phyloP scores from a whole-genome alignment of 495 filamentous ascomycete species.

The Hyphodiscus hymeniophilus region DNA sequence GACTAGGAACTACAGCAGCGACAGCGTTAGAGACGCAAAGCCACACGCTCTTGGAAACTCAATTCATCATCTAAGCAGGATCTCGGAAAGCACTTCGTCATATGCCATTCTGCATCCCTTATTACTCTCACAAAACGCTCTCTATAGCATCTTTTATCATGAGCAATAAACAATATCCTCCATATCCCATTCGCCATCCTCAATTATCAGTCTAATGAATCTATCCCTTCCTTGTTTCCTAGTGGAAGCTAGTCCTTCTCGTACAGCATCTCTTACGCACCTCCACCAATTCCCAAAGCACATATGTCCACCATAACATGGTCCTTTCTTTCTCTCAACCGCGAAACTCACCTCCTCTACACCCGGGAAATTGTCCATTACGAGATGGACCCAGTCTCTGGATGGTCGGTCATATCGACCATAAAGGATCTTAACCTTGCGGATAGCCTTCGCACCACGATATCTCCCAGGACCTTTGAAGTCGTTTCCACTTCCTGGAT shows the following conservation, averaged over 20 bases:
- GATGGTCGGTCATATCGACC: not conserved
- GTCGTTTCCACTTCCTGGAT: too few species aligned
- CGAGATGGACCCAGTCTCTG: constrained; percentile 6
- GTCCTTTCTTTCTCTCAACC: not conserved
- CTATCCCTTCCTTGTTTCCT: not conserved
- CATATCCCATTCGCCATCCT: not conserved
- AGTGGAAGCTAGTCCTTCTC: not conserved
- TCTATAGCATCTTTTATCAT: not conserved
- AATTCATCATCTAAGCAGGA: too few species aligned
- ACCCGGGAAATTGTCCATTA: not conserved
- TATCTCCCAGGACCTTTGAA: too few species aligned
- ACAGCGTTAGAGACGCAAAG: too few species aligned
- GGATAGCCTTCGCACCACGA: not conserved
- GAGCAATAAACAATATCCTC: not conserved
- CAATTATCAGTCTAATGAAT: not conserved
- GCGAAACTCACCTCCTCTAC: constrained; percentile 5
- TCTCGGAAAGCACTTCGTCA: too few species aligned
- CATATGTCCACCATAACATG: not conserved
- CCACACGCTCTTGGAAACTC: too few species aligned
- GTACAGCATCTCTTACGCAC: constrained; percentile 3
- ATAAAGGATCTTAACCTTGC: not conserved
- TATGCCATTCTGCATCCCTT: not conserved
- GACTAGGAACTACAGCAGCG: too few species aligned
- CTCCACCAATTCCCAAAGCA: not conserved
- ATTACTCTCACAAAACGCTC: not conserved